phyloP scores from a whole-genome alignment of 1,284 basidiomycete genomes.

The Ceratobasidium sp. region DNA sequence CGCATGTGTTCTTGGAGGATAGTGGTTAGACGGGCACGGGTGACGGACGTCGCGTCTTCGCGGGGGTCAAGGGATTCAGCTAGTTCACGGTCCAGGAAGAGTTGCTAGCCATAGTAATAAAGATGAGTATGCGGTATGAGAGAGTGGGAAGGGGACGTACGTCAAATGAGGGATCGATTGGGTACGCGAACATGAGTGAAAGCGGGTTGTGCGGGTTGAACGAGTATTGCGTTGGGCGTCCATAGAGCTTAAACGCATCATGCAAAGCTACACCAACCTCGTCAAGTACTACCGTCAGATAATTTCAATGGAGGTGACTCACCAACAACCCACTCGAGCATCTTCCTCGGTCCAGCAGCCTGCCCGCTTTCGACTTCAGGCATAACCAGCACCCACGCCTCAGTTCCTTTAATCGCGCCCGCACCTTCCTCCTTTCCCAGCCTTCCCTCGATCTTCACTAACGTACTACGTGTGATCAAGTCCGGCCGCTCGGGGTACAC shows the following conservation, averaged over 20 bases:
- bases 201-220: slow-evolving; percentile 85
- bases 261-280: slow-evolving; percentile 69
- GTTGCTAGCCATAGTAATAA: slow-evolving; percentile 60
- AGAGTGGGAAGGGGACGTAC: slow-evolving; percentile 58
- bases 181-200: slow-evolving; percentile 84
- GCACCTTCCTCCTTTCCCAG: slow-evolving; percentile 79
- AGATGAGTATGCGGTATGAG: slow-evolving; percentile 25
- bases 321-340: slow-evolving; percentile 96
- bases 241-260: slow-evolving; percentile 88
- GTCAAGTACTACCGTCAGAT: neutral
- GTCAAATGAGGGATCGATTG: slow-evolving; percentile 76
- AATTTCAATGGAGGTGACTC: slow-evolving; percentile 47
- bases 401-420: slow-evolving; percentile 66
- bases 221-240: slow-evolving; percentile 81
- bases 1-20: slow-evolving; percentile 76
- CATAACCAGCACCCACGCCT: slow-evolving; percentile 90
- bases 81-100: slow-evolving; percentile 89
- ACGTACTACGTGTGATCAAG: slow-evolving; percentile 83
- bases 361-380: slow-evolving; percentile 71
- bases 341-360: slow-evolving; percentile 69
- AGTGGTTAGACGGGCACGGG: slow-evolving; percentile 70
- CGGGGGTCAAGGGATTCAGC: slow-evolving; percentile 83
- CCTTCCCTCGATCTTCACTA: slow-evolving; percentile 88
- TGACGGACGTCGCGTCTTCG: slow-evolving; percentile 76
- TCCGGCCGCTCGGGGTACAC: slow-evolving; percentile 97